Percentiles rank a stretch among this genome's conserved stretches.
These are phyloP conservation scores for Ramularia endophylla DNA, from an alignment of 2,329 filamentous ascomycete genomes.

Conservation along the genomic window DNA sequence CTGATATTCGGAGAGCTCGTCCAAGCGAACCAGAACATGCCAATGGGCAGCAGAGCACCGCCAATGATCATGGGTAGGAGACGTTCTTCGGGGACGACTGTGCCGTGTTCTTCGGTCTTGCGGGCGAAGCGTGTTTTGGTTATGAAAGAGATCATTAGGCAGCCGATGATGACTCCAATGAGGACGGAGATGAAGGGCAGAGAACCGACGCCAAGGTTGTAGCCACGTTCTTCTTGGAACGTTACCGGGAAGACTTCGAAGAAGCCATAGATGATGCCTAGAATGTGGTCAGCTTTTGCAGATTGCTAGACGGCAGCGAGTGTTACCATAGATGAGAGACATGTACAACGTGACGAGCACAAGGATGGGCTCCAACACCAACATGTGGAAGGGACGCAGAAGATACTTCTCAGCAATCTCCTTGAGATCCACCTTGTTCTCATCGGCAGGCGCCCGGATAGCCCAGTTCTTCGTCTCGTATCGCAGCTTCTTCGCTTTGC, in stretches of 20 bases:
- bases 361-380: constrained; percentile 43
- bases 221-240: constrained; percentile 24
- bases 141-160: constrained; percentile 14
- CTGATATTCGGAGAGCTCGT: constrained; percentile 30
- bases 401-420: constrained; percentile 50
- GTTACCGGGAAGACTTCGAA: constrained; percentile 28
- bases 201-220: constrained; percentile 20
- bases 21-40: constrained; percentile 46
- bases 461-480: constrained; percentile 41
- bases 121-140: constrained; percentile 20
- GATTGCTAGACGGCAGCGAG: too few species aligned
- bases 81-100: constrained; percentile 38
- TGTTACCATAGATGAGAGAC: constrained; percentile 31
- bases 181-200: constrained; percentile 23
- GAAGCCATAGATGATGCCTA: constrained; percentile 25
- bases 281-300: too few species aligned
- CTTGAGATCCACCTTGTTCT: constrained; percentile 36
- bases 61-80: constrained; percentile 42
- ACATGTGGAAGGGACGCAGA: constrained; percentile 36
- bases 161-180: constrained; percentile 21
- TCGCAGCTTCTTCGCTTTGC: constrained; percentile 49
- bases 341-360: constrained; percentile 39
- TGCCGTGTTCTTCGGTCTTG: constrained; percentile 14
- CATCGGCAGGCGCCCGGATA: constrained; percentile 33
- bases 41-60: constrained; percentile 36